These are phyloP conservation scores for Lecanosticta acicola DNA, from an alignment of 2,329 filamentous ascomycete species.

Conservation along the genomic window DNA sequence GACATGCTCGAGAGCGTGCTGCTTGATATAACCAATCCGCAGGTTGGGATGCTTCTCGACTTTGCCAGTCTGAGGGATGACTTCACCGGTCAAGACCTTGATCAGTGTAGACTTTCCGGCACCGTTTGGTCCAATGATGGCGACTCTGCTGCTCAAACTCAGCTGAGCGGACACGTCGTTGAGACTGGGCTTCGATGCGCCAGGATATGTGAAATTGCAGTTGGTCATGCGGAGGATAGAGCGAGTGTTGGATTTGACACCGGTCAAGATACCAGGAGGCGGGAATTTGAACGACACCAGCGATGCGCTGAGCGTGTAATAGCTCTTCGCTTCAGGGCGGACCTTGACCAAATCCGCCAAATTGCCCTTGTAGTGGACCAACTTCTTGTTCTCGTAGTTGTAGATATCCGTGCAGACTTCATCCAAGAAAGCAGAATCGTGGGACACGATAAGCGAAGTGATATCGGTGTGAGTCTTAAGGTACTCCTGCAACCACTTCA, in stretches of 20 bases:
- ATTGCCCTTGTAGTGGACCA: conserved; percentile 79
- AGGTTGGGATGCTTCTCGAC: conserved; percentile 98
- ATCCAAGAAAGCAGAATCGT: conserved; percentile 96
- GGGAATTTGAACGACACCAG: conserved; percentile 97
- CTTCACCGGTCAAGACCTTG: conserved; percentile 91
- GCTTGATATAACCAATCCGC: conserved; percentile 99
- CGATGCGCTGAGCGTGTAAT: conserved; percentile 88
- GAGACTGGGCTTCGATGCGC: conserved; percentile 79
- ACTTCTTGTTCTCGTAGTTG: conserved; percentile 98
- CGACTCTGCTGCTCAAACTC: conserved; percentile 82
- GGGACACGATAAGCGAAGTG: conserved; percentile 93
- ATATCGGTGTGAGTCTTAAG: conserved; percentile 94
- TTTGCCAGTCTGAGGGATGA: conserved; percentile 72
- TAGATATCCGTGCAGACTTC: conserved; percentile 98
- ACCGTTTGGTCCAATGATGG: conserved; percentile 95
- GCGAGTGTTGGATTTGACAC: conserved; percentile 90
- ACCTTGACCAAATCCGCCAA: conserved; percentile 77
- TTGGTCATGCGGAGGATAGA: conserved; percentile 94
- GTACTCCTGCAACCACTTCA: conserved; percentile 93
- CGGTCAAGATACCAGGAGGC: conserved; percentile 83
- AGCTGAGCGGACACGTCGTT: conserved; percentile 81
- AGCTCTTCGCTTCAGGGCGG: conserved; percentile 92
- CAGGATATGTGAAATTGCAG: conserved; percentile 91
- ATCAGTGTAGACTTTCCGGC: conserved; percentile 97
- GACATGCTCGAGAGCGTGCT: conserved; percentile 97